Evolutionary conservation across 1,284 basidiomycete species (phyloP), one percentile per base, ranked within the genome.

Genomic region (Ganoderma lucidum): DNA sequence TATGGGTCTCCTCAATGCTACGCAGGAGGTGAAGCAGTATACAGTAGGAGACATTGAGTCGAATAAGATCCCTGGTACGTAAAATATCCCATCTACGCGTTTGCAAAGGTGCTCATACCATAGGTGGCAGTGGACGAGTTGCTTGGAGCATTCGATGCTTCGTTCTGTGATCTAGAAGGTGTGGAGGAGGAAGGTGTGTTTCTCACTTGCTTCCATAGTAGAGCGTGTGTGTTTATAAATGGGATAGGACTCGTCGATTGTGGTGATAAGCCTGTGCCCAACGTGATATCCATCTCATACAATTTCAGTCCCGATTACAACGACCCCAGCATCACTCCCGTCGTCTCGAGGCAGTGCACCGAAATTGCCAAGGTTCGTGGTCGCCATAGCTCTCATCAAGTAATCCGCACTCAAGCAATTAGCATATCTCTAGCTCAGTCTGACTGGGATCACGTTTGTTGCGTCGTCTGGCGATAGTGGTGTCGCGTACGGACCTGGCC

Each of bases 381-480:
- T 14, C 28, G 2, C 35, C 10, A 10, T n/a, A 28, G 12, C 37
- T 30, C 6, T 56, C 53, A 14, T 35, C n/a, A 6, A 59, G 32
- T 37, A 19, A 10, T 19, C 3, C 32, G 56, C 14, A 3, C 19
- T 59, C 17, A 58, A 19, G 30, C 56, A 4, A 12, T 37, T 9
- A 30, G 3, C 9, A 6, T 39, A 42, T 30, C 45, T 62, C 71
- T 19, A 71, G 73, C 80, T 87, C 78, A 70, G 83, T 73, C 73
- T 85, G n/a, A 81, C 83, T 79, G 85, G 84, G 39, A 68, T 85
- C 2, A 87, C 88, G 1, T 72, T 89, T 8, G 74, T 90, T 45
- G 88, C 81, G 69, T 83, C 84, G 41, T 86, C 85, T 17, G 88
- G 88, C 1, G 87, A 77, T 51, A 56, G 82, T 45, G 88, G 88